Percentiles rank a stretch among this genome's conserved stretches.
Evolutionary conservation across 2,329 filamentous ascomycete genomes (phyloP).

Genomic region (Hypoxylon sp.): DNA sequence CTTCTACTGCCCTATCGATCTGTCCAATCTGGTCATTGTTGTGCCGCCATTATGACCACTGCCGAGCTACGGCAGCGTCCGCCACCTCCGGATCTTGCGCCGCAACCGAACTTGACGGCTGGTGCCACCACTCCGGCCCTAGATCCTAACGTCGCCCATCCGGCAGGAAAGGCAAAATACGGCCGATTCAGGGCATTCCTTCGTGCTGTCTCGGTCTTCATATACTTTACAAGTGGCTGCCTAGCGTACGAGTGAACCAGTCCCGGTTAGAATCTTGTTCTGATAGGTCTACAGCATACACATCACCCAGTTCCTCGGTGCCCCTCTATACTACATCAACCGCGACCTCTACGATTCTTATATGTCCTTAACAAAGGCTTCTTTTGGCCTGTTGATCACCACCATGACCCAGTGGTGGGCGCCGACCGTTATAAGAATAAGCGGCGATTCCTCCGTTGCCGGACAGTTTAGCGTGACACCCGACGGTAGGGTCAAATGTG

Average conservation of each 20-base stretch:
- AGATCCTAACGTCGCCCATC: conserved; percentile 57
- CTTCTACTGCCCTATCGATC: conserved; percentile 8
- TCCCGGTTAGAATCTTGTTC: conserved; percentile 40
- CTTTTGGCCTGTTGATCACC: conserved; percentile 82
- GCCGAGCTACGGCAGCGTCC: conserved; percentile 56
- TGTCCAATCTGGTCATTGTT: neutral
- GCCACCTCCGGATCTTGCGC: conserved; percentile 42
- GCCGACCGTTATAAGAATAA: conserved; percentile 85
- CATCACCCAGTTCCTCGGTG: conserved; percentile 80
- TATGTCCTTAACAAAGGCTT: conserved; percentile 89
- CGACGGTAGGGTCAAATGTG: conserved; percentile 81
- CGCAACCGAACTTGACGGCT: conserved; percentile 51
- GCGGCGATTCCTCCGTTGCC: conserved; percentile 83
- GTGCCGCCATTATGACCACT: conserved; percentile 50
- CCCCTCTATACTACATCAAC: conserved; percentile 81
- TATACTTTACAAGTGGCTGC: conserved; percentile 66
- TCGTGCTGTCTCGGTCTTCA: conserved; percentile 63
- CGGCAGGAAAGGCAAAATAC: conserved; percentile 68
- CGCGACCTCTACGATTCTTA: conserved; percentile 85
- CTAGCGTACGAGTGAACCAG: conserved; percentile 66
- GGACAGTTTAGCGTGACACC: conserved; percentile 77
- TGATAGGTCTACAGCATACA: conserved; percentile 65
- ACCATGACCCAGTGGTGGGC: conserved; percentile 89
- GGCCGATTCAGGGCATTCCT: conserved; percentile 64
- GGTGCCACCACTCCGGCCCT: conserved; percentile 36